Evolutionary conservation across 805 yeast genomes (phyloP).

Genomic region (Candida takata): DNA sequence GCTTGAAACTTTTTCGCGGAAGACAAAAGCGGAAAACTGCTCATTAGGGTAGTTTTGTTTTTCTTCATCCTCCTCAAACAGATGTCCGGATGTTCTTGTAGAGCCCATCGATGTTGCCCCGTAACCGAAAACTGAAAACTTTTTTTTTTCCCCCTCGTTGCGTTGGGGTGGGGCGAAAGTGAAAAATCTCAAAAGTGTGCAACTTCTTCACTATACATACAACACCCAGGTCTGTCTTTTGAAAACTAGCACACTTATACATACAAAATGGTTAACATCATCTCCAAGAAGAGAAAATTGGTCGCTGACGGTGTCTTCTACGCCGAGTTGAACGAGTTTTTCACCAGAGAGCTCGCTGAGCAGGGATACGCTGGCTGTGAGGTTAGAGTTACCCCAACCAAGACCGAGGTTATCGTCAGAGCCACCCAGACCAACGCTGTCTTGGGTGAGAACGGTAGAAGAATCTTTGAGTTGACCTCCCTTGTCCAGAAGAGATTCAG

Average conservation of each 20-base stretch:
- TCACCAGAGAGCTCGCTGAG: constrained; percentile 99
- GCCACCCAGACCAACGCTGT: constrained; percentile 99
- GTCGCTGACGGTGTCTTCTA: constrained; percentile 99
- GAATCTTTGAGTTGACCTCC: constrained; percentile 97
- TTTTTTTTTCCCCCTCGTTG: too few species aligned
- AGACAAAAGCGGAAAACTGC: too few species aligned
- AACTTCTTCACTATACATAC: not conserved
- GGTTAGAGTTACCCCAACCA: constrained; percentile 96
- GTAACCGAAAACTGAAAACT: too few species aligned
- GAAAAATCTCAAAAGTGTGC: constrained; percentile 1
- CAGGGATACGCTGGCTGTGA: constrained; percentile 99
- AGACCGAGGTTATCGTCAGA: constrained; percentile 97
- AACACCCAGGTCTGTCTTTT: not conserved
- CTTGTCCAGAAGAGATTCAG: constrained; percentile 98
- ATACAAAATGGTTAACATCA: constrained; percentile 32
- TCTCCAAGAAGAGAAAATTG: constrained; percentile 98
- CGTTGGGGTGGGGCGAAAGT: too few species aligned
- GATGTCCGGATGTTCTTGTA: too few species aligned
- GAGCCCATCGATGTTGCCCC: too few species aligned
- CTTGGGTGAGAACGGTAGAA: constrained; percentile 99
- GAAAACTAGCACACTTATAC: constrained; percentile 2
- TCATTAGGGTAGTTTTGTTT: too few species aligned
- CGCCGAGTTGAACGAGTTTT: constrained; percentile 99
- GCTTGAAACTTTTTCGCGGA: too few species aligned
- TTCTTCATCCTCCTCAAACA: too few species aligned